These are phyloP conservation scores for Diaporthe caulivora DNA, from an alignment of 2,329 filamentous ascomycete genomes.

Conservation along the genomic window DNA sequence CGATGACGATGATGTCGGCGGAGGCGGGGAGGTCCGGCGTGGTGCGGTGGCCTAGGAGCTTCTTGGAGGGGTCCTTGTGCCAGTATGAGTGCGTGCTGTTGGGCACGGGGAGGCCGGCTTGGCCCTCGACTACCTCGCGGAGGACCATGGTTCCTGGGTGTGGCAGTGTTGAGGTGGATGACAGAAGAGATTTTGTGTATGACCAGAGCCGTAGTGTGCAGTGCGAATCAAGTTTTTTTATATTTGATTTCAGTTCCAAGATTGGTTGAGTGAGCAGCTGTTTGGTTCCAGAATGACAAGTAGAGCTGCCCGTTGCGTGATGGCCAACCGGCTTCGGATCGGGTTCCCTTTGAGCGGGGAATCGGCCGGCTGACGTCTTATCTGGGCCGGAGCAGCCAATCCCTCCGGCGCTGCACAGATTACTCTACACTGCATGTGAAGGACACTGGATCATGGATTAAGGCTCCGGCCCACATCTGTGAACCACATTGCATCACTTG, in stretches of 20 bases:
- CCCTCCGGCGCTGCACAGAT: background rate
- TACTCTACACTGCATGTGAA: background rate
- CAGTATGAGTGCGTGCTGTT: slow-evolving; percentile 78
- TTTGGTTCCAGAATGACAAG: background rate
- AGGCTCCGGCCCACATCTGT: too few relatives aligned
- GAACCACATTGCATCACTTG: background rate
- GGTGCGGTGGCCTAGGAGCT: slow-evolving; percentile 75
- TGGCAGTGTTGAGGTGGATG: background rate
- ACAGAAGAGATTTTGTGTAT: background rate
- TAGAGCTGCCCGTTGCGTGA: slow-evolving; percentile 15
- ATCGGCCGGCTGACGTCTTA: slow-evolving; percentile 27
- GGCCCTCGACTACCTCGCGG: slow-evolving; percentile 46
- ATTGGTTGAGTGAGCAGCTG: too few relatives aligned
- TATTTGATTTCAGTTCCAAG: background rate
- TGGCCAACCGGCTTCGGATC: slow-evolving; percentile 22
- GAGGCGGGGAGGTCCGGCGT: slow-evolving; percentile 71
- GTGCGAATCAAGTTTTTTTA: background rate
- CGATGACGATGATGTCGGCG: slow-evolving; percentile 79
- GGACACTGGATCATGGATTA: too few relatives aligned
- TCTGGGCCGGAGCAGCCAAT: slow-evolving; percentile 17
- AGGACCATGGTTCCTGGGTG: slow-evolving; percentile 41
- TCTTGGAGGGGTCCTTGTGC: slow-evolving; percentile 75
- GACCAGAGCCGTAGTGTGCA: background rate
- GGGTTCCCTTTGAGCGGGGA: slow-evolving; percentile 15
- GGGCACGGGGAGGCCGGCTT: slow-evolving; percentile 70